Evolutionary conservation across 2,329 filamentous ascomycete genomes (phyloP).

Genomic region (Onygenales sp.): DNA sequence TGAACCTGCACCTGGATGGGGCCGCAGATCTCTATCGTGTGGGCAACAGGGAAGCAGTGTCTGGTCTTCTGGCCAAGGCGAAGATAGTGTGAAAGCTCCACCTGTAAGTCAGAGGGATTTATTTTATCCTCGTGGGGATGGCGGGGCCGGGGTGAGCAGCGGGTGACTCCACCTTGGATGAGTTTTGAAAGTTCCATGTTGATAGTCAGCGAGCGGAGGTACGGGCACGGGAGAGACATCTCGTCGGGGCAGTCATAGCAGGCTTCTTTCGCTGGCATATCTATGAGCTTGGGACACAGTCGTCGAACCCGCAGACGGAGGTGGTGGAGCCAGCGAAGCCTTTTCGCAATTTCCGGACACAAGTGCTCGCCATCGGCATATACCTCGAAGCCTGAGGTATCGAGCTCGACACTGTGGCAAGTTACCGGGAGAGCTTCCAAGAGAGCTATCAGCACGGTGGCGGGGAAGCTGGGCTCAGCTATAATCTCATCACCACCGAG

Average conservation of each 20-base stretch:
- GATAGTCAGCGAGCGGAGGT: conserved; percentile 8
- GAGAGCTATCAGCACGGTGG: neutral
- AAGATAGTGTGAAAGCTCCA: conserved; percentile 2
- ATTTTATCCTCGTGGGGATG: neutral
- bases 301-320: conserved; percentile 6
- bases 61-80: neutral
- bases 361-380: conserved; percentile 5
- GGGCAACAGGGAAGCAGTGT: neutral
- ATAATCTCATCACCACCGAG: neutral
- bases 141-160: neutral
- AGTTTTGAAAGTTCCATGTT: conserved; percentile 5
- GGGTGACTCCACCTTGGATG: neutral
- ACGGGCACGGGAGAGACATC: neutral
- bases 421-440: conserved; percentile 4
- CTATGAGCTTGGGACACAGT: conserved; percentile 5
- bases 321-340: conserved; percentile 3
- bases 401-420: conserved; percentile 8
- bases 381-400: conserved; percentile 8
- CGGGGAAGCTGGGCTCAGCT: conserved; percentile 1
- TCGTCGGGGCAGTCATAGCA: neutral
- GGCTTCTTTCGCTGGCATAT: neutral
- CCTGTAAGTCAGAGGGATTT: neutral
- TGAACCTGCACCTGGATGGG: neutral
- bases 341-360: conserved; percentile 5
- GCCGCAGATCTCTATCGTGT: neutral